phyloP scores from a whole-genome alignment of 257 asterid species.

The Eustoma russellianum region DNA sequence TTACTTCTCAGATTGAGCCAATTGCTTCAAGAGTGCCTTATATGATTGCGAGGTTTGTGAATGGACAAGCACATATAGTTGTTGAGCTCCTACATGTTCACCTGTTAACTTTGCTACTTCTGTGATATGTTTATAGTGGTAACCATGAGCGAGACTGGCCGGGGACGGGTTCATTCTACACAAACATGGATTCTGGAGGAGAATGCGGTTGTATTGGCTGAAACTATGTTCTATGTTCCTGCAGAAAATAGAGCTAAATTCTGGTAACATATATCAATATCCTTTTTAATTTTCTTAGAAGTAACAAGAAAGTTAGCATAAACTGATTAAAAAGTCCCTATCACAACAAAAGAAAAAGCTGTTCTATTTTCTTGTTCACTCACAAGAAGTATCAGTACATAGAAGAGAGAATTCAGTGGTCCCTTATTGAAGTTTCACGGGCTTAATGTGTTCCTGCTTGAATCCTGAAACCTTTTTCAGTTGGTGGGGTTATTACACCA shows the following conservation, averaged over 20 bases:
- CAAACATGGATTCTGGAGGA: constrained; percentile 69
- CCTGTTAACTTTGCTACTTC: not conserved
- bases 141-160: constrained; percentile 97
- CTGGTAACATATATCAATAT: constrained; percentile 32
- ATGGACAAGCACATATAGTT: not conserved
- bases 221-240: constrained; percentile 70
- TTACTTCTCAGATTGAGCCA: constrained; percentile 79
- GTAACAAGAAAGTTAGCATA: no score
- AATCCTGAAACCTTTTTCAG: no score
- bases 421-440: no score
- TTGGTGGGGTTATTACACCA: no score
- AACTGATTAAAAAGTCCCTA: no score
- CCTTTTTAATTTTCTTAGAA: no score
- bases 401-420: no score
- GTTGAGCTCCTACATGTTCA: not conserved
- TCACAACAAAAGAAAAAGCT: no score
- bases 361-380: no score
- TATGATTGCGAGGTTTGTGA: constrained; percentile 77
- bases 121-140: constrained; percentile 41
- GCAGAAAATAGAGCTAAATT: constrained; percentile 79
- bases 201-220: constrained; percentile 78
- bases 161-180: constrained; percentile 66
- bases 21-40: constrained; percentile 76
- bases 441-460: no score
- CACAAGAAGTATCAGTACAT: no score